Base-by-base conservation (phyloP, 768 basidiomycete genomes). In the Termitomyces sp. region DNA sequence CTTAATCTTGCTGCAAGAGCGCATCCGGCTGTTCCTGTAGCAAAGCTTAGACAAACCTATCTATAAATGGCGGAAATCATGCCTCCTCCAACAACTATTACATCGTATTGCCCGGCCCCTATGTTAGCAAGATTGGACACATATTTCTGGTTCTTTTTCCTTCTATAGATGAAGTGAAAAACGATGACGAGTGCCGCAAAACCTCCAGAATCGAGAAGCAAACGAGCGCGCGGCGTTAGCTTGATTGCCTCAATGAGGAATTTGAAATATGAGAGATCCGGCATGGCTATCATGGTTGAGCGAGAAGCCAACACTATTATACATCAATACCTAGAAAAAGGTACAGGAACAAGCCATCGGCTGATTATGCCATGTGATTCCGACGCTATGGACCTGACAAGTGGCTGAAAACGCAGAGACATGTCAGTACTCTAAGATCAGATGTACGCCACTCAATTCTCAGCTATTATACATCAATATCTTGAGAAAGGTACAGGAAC, bases 41-140 rank as follows among this genome's bases (percentile, higher is more conserved):
- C 3, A 37, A 24, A 56, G 42, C 20, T 54, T 22, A 36, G 36
- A 20, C n/a, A 39, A 50, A 11, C 16, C 13, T 2, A 31, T 54
- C 3, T 18, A 20, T 49, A 16, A 15, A 27, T 34, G 8, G 18
- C 22, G 33, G 55, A 1, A 0, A 52, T 57, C 68, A 16, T 62
- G 79, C 83, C 83, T 65, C 84, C 83, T 30, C 82, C 83, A 49
- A 83, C 76, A 51, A 84, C 66, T 55, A 85, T 75, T 27, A 82
- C 70, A 65, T 84, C 83, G 50, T 75, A 82, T 49, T 76, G 60
- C n/a, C 58, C 45, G 16, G 55, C 46, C 8, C 71, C 72, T 15
- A 72, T 61, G 7, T 61, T 58, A 15, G 66, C 58, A 18, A 72
- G 63, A 47, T 72, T 57, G 13, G 67, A 61, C 15, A 72, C 61